Evolutionary conservation across 1,284 basidiomycete species (phyloP), one percentile per base, ranked within the genome.

Genomic region (Trichosporon coremiiforme): DNA sequence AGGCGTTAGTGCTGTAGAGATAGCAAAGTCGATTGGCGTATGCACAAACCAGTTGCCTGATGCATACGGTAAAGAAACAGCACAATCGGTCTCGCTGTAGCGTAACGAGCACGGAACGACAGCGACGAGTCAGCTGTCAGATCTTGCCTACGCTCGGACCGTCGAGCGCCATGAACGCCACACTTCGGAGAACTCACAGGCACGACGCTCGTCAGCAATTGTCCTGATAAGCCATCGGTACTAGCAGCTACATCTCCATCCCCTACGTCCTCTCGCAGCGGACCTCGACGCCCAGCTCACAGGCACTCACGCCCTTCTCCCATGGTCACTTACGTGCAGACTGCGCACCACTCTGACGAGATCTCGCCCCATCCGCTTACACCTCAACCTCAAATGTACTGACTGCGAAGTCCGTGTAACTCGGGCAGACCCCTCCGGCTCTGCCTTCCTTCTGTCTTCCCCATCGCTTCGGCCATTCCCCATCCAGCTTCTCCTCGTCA

Each of bases 121-220:
- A n/a, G 41, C 17, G 41, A 45, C 41, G n/a, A n/a, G 41, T 45
- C 41, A 45, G 41, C 41, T 45, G 41, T 45, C 41, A 45, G 41
- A 45, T 45, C 41, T 53, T 53, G 20, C 20, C 20, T 4, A 25
- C 50, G 50, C 50, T 25, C 12, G 6, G 50, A 53, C 50, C 50
- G 50, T 4, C 45, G 20, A 47, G 10, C 50, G 50, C 50, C 50
- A 53, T 53, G 50, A 53, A 53, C 50, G 50, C 50, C 50, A 53
- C 50, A 53, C 50, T 53, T 53, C 50, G n/a, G n/a, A 25, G 50
- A 20, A 53, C 50, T 7, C 50, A 22, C 50, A 53, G 50, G 50
- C 50, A 53, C 50, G 50, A n/a, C 25, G n/a, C 20, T 25, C 50
- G 50, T 53, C 20, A 53, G 50, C 50, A 25, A 53, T 53, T 53